Percentiles rank a stretch among this genome's conserved stretches.
These are phyloP conservation scores for Inga leiocalycina DNA, from an alignment of 306 rosid genomes.

Conservation along the genomic window DNA sequence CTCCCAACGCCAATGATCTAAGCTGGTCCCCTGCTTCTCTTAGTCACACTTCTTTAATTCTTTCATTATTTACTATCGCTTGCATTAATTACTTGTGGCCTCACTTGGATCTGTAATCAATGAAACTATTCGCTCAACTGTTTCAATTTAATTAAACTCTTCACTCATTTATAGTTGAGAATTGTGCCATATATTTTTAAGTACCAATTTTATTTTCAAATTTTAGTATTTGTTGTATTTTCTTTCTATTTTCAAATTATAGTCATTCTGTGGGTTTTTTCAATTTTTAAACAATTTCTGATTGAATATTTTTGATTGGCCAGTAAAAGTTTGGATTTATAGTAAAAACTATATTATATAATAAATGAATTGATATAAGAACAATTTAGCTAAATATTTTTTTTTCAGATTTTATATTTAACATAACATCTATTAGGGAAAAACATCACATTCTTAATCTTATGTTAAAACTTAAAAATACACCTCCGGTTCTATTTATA, in stretches of 20 bases:
- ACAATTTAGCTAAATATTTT: background rate
- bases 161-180: background rate
- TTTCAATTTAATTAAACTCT: background rate
- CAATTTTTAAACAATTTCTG: too few species aligned
- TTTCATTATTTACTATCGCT: background rate
- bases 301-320: background rate
- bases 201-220: background rate
- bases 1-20: too few species aligned
- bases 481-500: too few species aligned
- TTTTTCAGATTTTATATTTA: too few species aligned
- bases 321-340: background rate
- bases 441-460: background rate
- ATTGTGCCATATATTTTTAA: background rate
- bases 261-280: background rate
- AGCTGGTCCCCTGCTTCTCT: background rate
- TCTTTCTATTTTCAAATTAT: too few species aligned
- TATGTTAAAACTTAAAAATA: too few species aligned
- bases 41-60: background rate
- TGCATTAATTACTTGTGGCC: background rate
- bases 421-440: background rate
- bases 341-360: background rate
- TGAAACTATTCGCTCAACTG: background rate
- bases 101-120: background rate
- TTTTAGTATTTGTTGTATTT: background rate
- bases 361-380: background rate